Evolutionary conservation across 164 flowering plant species (phyloP).

Genomic region (Vitis cinerea): DNA sequence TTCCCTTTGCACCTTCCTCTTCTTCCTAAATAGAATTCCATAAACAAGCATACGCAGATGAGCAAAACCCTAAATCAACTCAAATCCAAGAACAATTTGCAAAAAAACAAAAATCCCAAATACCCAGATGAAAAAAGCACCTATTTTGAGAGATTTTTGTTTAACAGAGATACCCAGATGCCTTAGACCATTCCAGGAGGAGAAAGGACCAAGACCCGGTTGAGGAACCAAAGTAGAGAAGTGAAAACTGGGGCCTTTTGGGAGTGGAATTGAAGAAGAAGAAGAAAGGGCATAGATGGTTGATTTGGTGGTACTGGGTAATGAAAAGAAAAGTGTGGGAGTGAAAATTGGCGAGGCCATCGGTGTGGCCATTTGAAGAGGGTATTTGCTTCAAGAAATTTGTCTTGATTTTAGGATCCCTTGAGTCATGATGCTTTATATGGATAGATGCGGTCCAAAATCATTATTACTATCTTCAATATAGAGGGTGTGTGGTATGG

Average conservation of each 20-base stretch:
- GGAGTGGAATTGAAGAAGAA: constrained; percentile 17
- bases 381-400: constrained; percentile 14
- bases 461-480: neutral
- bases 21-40: constrained; percentile 40
- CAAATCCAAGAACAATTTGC: constrained; percentile 1
- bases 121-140: constrained; percentile 28
- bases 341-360: constrained; percentile 32
- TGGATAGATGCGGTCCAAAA: neutral
- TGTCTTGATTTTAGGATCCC: neutral
- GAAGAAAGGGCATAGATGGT: constrained; percentile 4
- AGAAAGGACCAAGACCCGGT: constrained; percentile 39
- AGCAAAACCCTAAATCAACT: neutral
- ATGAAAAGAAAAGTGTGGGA: constrained; percentile 22
- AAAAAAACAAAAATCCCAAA: neutral
- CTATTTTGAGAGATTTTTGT: constrained; percentile 24
- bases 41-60: neutral
- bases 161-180: constrained; percentile 49
- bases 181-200: constrained; percentile 64
- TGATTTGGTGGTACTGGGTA: constrained; percentile 15
- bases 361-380: constrained; percentile 12
- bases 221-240: constrained; percentile 32
- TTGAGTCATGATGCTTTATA: constrained; percentile 1
- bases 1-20: constrained; percentile 46
- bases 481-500: too few species aligned
- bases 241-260: constrained; percentile 23